Conservation (phyloP, 257 asterid species). For the Penstemon newberryi region DNA sequence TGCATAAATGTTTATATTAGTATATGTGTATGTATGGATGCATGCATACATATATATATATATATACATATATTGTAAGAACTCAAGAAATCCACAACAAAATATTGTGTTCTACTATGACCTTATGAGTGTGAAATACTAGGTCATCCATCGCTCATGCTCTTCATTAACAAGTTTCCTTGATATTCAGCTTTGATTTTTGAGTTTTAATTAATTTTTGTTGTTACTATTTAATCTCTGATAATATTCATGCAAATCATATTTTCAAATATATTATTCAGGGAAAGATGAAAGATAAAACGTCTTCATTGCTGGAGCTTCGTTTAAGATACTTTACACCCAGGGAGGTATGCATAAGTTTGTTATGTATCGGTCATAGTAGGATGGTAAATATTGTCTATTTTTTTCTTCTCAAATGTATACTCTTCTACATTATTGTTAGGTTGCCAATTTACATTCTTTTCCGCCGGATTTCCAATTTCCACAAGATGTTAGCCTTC, state of each 20-base stretch:
- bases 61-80: neutral
- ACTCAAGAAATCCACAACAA: constrained; percentile 1
- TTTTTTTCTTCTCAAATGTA: constrained; percentile 10
- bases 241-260: constrained; percentile 13
- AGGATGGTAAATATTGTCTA: neutral
- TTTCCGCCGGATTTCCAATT: constrained; percentile 76
- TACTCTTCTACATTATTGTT: constrained; percentile 18
- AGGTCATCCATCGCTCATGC: constrained; percentile 3
- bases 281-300: constrained; percentile 46
- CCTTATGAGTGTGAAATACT: constrained; percentile 17
- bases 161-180: constrained; percentile 17
- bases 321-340: constrained; percentile 91
- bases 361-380: constrained; percentile 23
- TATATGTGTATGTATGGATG: neutral
- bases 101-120: neutral
- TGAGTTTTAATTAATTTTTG: neutral
- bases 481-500: constrained; percentile 74
- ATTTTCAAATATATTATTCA: constrained; percentile 33
- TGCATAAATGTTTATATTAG: neutral
- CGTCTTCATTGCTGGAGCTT: constrained; percentile 52
- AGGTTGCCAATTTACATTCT: constrained; percentile 93
- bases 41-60: neutral
- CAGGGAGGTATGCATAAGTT: constrained; percentile 63
- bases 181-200: neutral
- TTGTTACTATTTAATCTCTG: constrained; percentile 3